These are phyloP conservation scores for Plasmodium yoelii DNA, from an alignment of 169 alveolate genomes.

Conservation along the genomic window DNA sequence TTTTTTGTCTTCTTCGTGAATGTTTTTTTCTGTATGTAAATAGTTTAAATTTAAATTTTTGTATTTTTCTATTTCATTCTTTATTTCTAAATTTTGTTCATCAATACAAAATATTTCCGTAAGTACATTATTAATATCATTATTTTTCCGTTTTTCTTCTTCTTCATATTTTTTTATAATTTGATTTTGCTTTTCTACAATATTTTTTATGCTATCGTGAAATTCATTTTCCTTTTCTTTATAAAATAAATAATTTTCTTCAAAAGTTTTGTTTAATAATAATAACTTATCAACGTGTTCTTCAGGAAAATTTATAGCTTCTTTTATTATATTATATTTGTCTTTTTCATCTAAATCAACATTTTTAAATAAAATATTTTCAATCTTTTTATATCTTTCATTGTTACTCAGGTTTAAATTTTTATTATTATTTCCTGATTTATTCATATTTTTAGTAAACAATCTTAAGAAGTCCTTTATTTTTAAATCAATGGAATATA, in stretches of 20 bases:
- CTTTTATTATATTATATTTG: slow-evolving; percentile 27
- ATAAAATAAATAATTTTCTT: slow-evolving; percentile 47
- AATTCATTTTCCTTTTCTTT: slow-evolving; percentile 53
- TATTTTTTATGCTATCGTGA: neutral
- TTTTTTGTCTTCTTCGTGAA: slow-evolving; percentile 23
- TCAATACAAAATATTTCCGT: slow-evolving; percentile 27
- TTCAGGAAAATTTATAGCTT: slow-evolving; percentile 56
- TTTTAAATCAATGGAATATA: slow-evolving; percentile 37
- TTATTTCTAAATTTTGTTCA: slow-evolving; percentile 52
- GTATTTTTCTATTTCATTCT: slow-evolving; percentile 65
- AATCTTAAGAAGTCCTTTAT: slow-evolving; percentile 11
- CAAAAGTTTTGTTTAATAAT: slow-evolving; percentile 54
- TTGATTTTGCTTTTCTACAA: slow-evolving; percentile 53
- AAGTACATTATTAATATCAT: slow-evolving; percentile 43
- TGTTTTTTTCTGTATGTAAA: slow-evolving; percentile 18
- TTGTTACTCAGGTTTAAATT: neutral
- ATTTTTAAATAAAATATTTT: slow-evolving; percentile 35
- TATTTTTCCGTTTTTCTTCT: slow-evolving; percentile 30
- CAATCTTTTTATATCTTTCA: slow-evolving; percentile 38
- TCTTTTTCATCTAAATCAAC: slow-evolving; percentile 50
- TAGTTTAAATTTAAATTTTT: slow-evolving; percentile 19
- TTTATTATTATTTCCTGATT: neutral
- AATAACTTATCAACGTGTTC: slow-evolving; percentile 18
- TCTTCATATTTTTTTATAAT: slow-evolving; percentile 57
- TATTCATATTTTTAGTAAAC: slow-evolving; percentile 8